Evolutionary conservation across 345 rosid species (phyloP), one percentile per base, ranked within the genome.

Genomic region (Arabidopsis suecica): DNA sequence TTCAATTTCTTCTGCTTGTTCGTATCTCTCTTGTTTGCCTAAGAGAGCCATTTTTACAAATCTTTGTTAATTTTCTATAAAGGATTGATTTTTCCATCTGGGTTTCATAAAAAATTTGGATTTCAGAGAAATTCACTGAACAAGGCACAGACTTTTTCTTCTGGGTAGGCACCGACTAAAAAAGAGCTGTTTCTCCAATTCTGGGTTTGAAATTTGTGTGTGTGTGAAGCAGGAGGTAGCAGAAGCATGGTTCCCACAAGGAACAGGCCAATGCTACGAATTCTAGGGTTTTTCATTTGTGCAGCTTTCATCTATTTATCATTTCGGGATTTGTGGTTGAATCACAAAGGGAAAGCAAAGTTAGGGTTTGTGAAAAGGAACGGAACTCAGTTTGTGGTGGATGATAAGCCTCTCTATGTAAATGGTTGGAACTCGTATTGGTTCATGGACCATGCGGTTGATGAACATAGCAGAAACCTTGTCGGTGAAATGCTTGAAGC

Each of bases 391-490:
- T 88, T 89, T 82, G 73, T 79, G 73, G 74, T 87, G 38, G 88
- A 88, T 65, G 93, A 83, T 5, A 82, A 75, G 53, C 61, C 83
- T 9, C 82, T 86, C 13, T 91, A 91, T 73, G 75, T 88, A 5
- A 89, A 89, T 61, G 97, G 97, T 23, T 91, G 93, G 93, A 91
- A 91, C 80, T 89, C 97, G 56, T 91, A 83, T 60, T 91, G 97
- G 97, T 80, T 91, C 73, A 86, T 91, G 97, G 93, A 86, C 66
- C 90, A 86, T 14, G 89, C 93, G 41, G 96, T 78, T 41, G 87
- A 88, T 47, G 88, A 80, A 44, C 79, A 83, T 36, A 83, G 87
- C 71, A 82, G 79, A 56, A 76, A 80, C 14, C 88, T 84, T 76
- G 84, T 88, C 45, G 77, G 81, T 60, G 83, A 78, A 66, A 87